Evolutionary conservation across 306 rosid species (phyloP).

Genomic region (Pyrus pyrifolia): DNA sequence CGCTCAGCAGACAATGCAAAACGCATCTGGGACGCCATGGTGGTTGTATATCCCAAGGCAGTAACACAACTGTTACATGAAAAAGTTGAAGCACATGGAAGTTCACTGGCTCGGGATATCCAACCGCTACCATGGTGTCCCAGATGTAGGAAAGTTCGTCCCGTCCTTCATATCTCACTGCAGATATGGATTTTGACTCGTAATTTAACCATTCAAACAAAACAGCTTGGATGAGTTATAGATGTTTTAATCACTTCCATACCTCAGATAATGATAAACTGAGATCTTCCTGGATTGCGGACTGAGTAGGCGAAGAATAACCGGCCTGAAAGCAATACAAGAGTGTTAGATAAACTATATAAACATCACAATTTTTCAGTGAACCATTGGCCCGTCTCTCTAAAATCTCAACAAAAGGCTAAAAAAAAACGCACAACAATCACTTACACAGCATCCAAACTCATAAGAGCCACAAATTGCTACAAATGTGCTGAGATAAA

Average conservation of each 20-base stretch:
- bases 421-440: not conserved
- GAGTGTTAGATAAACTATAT: not conserved
- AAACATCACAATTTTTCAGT: not conserved
- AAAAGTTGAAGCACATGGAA: not conserved
- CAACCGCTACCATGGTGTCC: not conserved
- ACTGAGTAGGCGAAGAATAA: constrained; percentile 85
- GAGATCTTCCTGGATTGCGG: constrained; percentile 63
- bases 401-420: not conserved
- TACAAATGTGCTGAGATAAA: constrained; percentile 65
- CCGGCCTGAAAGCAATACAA: constrained; percentile 53
- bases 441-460: constrained; percentile 80
- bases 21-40: not conserved
- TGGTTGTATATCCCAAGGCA: not conserved
- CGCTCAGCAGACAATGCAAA: not conserved
- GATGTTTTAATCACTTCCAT: constrained; percentile 3
- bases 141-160: not conserved
- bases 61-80: not conserved
- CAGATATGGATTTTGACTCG: not conserved
- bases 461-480: constrained; percentile 86
- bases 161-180: not conserved
- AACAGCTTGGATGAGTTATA: not conserved
- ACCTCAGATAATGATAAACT: constrained; percentile 64
- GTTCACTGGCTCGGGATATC: not conserved
- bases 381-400: not conserved
- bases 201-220: not conserved